Evolutionary conservation across 1,284 basidiomycete species (phyloP), one percentile per base, ranked within the genome.

Genomic region (Trichosporon sp.): DNA sequence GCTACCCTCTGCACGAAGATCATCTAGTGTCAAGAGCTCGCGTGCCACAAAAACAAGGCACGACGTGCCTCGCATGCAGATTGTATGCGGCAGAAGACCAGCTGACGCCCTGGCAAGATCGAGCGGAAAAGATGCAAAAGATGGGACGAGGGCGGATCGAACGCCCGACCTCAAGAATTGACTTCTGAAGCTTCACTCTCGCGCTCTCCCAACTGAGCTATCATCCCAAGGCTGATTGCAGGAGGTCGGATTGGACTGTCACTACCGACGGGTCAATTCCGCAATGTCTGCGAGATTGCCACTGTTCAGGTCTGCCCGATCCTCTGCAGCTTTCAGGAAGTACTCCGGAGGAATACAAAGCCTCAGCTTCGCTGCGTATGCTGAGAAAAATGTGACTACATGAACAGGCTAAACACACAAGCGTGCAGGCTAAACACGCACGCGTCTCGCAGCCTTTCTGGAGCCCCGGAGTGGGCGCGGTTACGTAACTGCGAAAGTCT

Each of bases 131-230:
- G 4, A 26, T 6, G 51, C n/a, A 54, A 54, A 54, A 54, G 51
- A 54, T 54, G 51, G 51, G 51, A 54, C 51, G 51, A 54, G 51
- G 51, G 51, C 51, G 51, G 51, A 54, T 54, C 51, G 51, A 54
- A 54, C 51, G 51, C 51, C 51, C 51, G 51, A 54, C 51, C 51
- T 54, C 51, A 54, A 54, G 51, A 54, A 54, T 54, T 54, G 51
- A 54, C 51, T 54, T 54, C 51, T 54, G 51, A 54, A 54, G 51
- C 51, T 54, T 54, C 51, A 54, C 51, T 54, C 51, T 54, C 51
- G 51, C 51, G 51, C 51, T 54, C 51, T 54, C 51, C 51, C 51
- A 54, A 54, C 51, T 54, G 51, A 54, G 51, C 51, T 54, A 54
- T 54, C 51, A 54, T 54, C 51, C 51, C 51, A 11, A 54, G 10